phyloP scores from a whole-genome alignment of 2,329 filamentous ascomycete species.

The Alternaria novae-zelandiae region DNA sequence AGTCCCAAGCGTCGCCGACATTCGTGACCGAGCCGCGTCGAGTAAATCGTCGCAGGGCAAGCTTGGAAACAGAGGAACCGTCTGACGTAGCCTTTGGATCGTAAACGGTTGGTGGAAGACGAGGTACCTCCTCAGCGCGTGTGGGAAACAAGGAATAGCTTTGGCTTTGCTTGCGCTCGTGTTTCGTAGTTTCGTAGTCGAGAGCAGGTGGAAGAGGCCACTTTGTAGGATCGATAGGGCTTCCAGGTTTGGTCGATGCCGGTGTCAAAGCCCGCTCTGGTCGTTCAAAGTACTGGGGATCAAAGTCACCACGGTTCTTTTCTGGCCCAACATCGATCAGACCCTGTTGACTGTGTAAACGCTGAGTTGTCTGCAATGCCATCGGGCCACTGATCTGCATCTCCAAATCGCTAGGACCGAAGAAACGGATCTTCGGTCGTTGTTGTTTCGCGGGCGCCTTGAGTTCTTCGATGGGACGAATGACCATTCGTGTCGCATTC shows the following conservation, averaged over 20 bases:
- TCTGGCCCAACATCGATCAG: slow-evolving; percentile 47
- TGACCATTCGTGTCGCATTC: slow-evolving; percentile 64
- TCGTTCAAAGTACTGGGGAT: slow-evolving; percentile 41
- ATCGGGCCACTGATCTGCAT: slow-evolving; percentile 51
- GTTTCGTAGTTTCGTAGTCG: slow-evolving; percentile 25
- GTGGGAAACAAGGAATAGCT: slow-evolving; percentile 50
- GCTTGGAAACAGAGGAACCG: slow-evolving; percentile 32
- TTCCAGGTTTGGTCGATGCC: slow-evolving; percentile 32
- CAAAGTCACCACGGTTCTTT: slow-evolving; percentile 46
- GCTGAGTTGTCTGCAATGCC: slow-evolving; percentile 39
- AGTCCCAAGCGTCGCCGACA: slow-evolving; percentile 45
- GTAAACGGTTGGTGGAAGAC: slow-evolving; percentile 49
- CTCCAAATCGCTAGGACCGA: slow-evolving; percentile 51
- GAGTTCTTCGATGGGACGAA: slow-evolving; percentile 57
- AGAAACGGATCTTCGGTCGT: slow-evolving; percentile 58
- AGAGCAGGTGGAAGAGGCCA: slow-evolving; percentile 45
- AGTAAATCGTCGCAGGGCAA: slow-evolving; percentile 41
- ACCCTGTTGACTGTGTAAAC: slow-evolving; percentile 44
- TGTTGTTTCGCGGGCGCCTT: slow-evolving; percentile 48
- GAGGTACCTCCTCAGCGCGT: slow-evolving; percentile 47
- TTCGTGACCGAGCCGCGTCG: slow-evolving; percentile 47
- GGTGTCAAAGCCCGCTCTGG: slow-evolving; percentile 42
- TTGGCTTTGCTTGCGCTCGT: slow-evolving; percentile 40
- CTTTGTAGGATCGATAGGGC: slow-evolving; percentile 41
- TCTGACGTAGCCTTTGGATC: slow-evolving; percentile 31